Conservation (phyloP, 306 rosid genomes). For the Alnus glutinosa region DNA sequence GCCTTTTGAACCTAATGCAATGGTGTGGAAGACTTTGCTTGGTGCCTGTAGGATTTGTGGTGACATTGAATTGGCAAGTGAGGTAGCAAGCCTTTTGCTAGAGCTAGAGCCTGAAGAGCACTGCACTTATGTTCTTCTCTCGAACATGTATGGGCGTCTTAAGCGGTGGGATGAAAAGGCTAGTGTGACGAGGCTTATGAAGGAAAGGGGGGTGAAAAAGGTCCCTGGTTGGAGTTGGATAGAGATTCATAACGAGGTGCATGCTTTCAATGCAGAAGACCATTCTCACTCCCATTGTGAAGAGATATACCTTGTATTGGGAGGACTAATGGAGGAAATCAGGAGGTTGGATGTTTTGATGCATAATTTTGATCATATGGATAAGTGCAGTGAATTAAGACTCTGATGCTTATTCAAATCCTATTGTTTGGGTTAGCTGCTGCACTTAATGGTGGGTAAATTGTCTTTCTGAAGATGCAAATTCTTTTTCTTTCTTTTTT, state of each 20-base stretch:
- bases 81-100: slow-evolving; percentile 57
- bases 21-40: slow-evolving; percentile 70
- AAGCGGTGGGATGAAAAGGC: slow-evolving; percentile 73
- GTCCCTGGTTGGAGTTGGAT: slow-evolving; percentile 94
- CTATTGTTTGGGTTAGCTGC: not conserved
- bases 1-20: slow-evolving; percentile 71
- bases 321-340: slow-evolving; percentile 48
- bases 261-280: slow-evolving; percentile 85
- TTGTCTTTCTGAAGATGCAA: not conserved
- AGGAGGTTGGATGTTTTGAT: slow-evolving; percentile 25
- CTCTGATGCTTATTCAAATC: not conserved
- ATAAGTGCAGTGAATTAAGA: not conserved
- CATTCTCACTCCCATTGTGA: slow-evolving; percentile 49
- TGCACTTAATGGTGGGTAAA: not conserved
- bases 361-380: slow-evolving; percentile 27
- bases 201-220: slow-evolving; percentile 73
- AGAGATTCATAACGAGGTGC: slow-evolving; percentile 63
- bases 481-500: not conserved
- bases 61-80: slow-evolving; percentile 68
- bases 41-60: slow-evolving; percentile 79
- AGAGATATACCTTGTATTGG: slow-evolving; percentile 49
- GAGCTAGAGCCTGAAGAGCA: slow-evolving; percentile 83
- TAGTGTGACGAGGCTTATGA: slow-evolving; percentile 67
- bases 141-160: slow-evolving; percentile 66
- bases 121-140: slow-evolving; percentile 69